Base-by-base conservation (phyloP, 352 stramenopile species). In the Phytophthora sp. region DNA sequence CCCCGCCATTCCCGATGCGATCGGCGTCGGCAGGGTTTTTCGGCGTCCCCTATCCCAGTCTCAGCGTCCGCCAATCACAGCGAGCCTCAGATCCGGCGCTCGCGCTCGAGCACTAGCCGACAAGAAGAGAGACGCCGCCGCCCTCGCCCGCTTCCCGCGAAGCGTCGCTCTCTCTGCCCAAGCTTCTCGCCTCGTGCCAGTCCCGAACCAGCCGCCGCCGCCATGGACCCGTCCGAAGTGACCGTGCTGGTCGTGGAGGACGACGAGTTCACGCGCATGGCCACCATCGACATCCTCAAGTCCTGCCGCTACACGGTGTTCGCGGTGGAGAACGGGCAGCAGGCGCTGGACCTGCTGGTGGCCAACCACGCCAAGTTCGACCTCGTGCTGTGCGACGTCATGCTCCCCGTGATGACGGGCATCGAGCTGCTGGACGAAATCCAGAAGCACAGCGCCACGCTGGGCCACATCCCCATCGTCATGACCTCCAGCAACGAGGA, bases 401-500 rank as follows among this genome's bases (percentile, higher is more conserved):
- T 96, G 85, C 77, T 96, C 31, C 89, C 89, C 1, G 86, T 95
- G 24, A 91, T 96, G 75, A 95, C 83, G 52, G 89, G 89, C 56
- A 92, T 95, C 50, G 82, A 95, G 76, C 63, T 96, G 50, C 82
- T 96, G 49, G 85, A 94, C 30, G 84, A 87, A 50, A 79, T 96
- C 35, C 74, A 92, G 53, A 89, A 94, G 56, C 79, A 80, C 51
- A 86, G 55, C 46, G 54, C 50, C 30, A 77, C 69, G 27, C 62
- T 96, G 18, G 79, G 84, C 39, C 84, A 96, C 48, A 94, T 96
- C 42, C 89, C 89, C 18, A 88, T 96, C 27, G 89, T 96, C 56
- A 96, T 96, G 89, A 92, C 88, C 11, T 94, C 83, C 20, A 94
- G 84, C 32, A 95, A 96, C 62, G 89, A 96, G 67, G 89, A 95